Conservation (phyloP, 2,329 filamentous ascomycete species). For the Atkinsonella texensis region DNA sequence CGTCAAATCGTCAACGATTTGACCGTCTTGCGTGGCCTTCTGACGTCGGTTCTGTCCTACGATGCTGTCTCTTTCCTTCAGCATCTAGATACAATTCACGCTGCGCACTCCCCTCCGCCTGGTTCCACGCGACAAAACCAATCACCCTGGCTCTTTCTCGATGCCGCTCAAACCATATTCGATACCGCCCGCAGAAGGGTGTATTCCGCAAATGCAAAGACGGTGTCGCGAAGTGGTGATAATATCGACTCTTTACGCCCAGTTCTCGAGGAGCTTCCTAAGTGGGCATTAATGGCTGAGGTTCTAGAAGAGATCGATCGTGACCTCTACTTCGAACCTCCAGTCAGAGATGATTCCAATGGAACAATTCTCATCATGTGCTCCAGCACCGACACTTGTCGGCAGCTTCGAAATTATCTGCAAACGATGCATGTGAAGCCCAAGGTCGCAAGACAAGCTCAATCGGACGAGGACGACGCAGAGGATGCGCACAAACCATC, state of each 20-base stretch:
- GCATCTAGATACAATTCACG: constrained; percentile 87
- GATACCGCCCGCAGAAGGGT: constrained; percentile 79
- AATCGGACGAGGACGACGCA: constrained; percentile 29
- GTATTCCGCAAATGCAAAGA: constrained; percentile 57
- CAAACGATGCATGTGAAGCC: constrained; percentile 75
- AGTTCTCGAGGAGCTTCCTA: constrained; percentile 86
- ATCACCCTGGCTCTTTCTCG: constrained; percentile 91
- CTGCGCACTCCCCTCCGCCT: constrained; percentile 77
- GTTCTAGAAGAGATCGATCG: constrained; percentile 87
- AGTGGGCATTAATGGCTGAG: constrained; percentile 83
- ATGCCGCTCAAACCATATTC: constrained; percentile 90
- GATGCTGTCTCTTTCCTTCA: constrained; percentile 87
- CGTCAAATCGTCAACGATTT: constrained; percentile 89
- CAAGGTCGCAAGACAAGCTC: constrained; percentile 25
- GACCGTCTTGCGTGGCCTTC: constrained; percentile 67
- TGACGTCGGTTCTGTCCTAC: constrained; percentile 72
- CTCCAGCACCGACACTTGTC: constrained; percentile 71
- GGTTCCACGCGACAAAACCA: constrained; percentile 81
- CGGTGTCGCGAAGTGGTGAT: constrained; percentile 29
- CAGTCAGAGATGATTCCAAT: constrained; percentile 68
- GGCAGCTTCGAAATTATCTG: constrained; percentile 81
- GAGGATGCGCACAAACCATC: constrained; percentile 52
- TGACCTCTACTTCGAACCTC: constrained; percentile 74
- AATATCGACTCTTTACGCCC: constrained; percentile 55
- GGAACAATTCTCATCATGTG: constrained; percentile 96